Percentiles rank a stretch among this genome's conserved stretches.
phyloP scores from a whole-genome alignment of 768 basidiomycete genomes.

The Coprinopsis marcescibilis region DNA sequence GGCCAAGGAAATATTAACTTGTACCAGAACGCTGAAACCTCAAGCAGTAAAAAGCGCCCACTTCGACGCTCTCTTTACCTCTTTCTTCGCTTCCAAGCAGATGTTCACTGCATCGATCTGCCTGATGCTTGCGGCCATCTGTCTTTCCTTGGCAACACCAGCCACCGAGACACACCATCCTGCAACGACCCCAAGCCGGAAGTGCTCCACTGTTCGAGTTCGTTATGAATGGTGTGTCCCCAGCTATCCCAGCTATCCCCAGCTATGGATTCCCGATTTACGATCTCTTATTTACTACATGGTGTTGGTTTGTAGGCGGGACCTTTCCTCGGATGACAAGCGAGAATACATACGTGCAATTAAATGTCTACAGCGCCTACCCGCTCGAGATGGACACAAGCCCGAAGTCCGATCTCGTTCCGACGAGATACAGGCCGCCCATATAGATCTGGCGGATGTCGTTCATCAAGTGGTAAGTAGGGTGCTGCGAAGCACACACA shows the following conservation, averaged over 20 bases:
- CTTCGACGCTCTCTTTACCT: too few relatives aligned
- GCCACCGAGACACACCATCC: neutral
- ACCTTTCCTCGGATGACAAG: slow-evolving; percentile 15
- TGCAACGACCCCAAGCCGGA: neutral
- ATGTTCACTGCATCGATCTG: too few relatives aligned
- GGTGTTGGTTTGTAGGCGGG: neutral
- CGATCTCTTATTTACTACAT: neutral
- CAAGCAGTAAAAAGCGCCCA: too few relatives aligned
- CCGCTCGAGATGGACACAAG: slow-evolving; percentile 18
- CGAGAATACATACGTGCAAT: slow-evolving; percentile 26
- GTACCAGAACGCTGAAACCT: too few relatives aligned
- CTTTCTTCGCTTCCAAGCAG: too few relatives aligned
- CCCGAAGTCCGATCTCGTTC: slow-evolving; percentile 25
- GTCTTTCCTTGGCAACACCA: neutral
- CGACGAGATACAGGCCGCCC: slow-evolving; percentile 35
- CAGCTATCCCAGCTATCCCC: too few relatives aligned
- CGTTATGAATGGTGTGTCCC: neutral
- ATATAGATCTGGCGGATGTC: slow-evolving; percentile 23
- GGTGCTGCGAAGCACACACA: neutral
- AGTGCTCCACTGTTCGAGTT: neutral
- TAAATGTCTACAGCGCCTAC: slow-evolving; percentile 27
- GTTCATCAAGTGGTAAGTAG: slow-evolving; percentile 30
- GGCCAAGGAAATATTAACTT: too few relatives aligned
- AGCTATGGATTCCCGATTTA: too few relatives aligned
- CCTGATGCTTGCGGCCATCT: neutral